These are phyloP conservation scores for Reticulascus tulasneorum DNA, from an alignment of 2,329 filamentous ascomycete species.

Conservation along the genomic window DNA sequence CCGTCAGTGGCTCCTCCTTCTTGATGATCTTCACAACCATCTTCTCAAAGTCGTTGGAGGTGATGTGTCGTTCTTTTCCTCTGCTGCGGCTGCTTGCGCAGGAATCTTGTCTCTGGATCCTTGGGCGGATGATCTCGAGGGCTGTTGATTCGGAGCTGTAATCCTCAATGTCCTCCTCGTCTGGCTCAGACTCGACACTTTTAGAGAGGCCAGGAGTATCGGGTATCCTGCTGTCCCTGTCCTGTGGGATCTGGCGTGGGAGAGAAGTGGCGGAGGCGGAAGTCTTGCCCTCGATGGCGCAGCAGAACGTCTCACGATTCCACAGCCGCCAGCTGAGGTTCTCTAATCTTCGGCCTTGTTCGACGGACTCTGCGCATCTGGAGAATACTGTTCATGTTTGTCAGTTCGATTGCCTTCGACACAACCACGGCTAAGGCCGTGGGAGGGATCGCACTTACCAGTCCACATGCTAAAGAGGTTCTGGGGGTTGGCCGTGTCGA, in stretches of 20 bases:
- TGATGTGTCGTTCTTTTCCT: slow-evolving; percentile 80
- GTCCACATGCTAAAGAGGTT: slow-evolving; percentile 97
- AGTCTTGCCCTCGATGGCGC: slow-evolving; percentile 58
- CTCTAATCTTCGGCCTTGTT: slow-evolving; percentile 87
- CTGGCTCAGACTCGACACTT: slow-evolving; percentile 70
- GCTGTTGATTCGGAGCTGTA: slow-evolving; percentile 51
- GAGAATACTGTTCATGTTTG: slow-evolving; percentile 67
- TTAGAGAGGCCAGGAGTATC: slow-evolving; percentile 70
- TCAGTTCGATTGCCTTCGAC: slow-evolving; percentile 19
- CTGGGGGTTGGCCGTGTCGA: slow-evolving; percentile 88
- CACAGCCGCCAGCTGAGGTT: slow-evolving; percentile 95
- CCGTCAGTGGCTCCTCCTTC: slow-evolving; percentile 66
- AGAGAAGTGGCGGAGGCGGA: slow-evolving; percentile 36
- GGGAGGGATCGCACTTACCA: slow-evolving; percentile 55
- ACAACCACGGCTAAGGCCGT: slow-evolving; percentile 8
- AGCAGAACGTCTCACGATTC: slow-evolving; percentile 91
- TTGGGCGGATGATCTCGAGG: slow-evolving; percentile 60
- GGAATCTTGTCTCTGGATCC: slow-evolving; percentile 68
- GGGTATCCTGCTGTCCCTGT: slow-evolving; percentile 32
- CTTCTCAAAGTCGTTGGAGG: slow-evolving; percentile 87
- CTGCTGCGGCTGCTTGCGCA: slow-evolving; percentile 66
- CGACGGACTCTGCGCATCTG: slow-evolving; percentile 88
- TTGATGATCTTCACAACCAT: slow-evolving; percentile 93
- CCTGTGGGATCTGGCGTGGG: slow-evolving; percentile 45
- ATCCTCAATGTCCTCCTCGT: slow-evolving; percentile 64